Evolutionary conservation across 805 yeast species (phyloP).

Genomic region (Sugiyamaella chiloensis): DNA sequence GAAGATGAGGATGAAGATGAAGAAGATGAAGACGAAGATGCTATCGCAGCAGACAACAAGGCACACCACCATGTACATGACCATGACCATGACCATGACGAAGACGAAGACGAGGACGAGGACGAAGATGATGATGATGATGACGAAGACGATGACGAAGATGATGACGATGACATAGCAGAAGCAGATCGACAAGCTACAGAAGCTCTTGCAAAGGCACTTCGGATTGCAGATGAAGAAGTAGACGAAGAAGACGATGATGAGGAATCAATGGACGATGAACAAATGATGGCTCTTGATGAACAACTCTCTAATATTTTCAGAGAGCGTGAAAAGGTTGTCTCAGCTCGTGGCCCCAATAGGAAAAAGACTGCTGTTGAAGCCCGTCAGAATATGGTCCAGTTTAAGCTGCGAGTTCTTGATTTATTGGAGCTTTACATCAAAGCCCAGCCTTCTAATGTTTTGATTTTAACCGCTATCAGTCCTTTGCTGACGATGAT

Average conservation of each 20-base stretch:
- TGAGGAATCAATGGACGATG: constrained; percentile 90
- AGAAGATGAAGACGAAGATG: constrained; percentile 36
- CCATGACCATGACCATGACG: constrained; percentile 42
- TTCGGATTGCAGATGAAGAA: constrained; percentile 17
- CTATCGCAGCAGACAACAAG: constrained; percentile 31
- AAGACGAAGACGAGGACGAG: constrained; percentile 36
- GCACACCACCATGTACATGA: constrained; percentile 34
- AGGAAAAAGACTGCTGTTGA: constrained; percentile 65
- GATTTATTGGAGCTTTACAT: constrained; percentile 70
- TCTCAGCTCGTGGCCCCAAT: constrained; percentile 50
- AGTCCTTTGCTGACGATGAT: constrained; percentile 60
- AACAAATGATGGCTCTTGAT: constrained; percentile 93
- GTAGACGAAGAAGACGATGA: constrained; percentile 49
- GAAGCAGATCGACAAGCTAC: constrained; percentile 39
- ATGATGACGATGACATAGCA: constrained; percentile 37
- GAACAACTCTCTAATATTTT: constrained; percentile 78
- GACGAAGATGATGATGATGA: constrained; percentile 39
- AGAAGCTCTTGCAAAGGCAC: constrained; percentile 32
- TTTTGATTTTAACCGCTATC: constrained; percentile 43
- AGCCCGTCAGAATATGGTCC: constrained; percentile 74
- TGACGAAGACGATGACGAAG: constrained; percentile 36
- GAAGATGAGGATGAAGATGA: constrained; percentile 36
- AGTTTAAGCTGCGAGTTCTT: constrained; percentile 73
- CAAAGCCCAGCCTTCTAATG: constrained; percentile 41
- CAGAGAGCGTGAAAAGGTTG: constrained; percentile 71